These are phyloP conservation scores for Cicer bijugum DNA, from an alignment of 306 rosid genomes.

Conservation along the genomic window DNA sequence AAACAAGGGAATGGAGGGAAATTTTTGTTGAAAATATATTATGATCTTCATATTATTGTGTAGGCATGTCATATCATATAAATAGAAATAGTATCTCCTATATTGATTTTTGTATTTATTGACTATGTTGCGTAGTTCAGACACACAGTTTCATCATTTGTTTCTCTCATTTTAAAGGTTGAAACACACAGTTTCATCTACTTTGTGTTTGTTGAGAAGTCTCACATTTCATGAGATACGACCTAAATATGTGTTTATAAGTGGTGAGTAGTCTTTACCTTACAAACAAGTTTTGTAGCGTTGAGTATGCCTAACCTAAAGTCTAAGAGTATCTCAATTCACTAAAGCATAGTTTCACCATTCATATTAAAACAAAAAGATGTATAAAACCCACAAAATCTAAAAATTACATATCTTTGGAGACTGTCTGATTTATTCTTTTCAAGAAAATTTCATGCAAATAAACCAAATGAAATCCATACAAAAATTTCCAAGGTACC, in stretches of 20 bases:
- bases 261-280: too few relatives aligned
- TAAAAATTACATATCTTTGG: neutral
- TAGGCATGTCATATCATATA: too few relatives aligned
- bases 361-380: conserved; percentile 25
- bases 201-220: conserved; percentile 12
- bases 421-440: conserved; percentile 31
- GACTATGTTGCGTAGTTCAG: too few relatives aligned
- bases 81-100: too few relatives aligned
- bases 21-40: too few relatives aligned
- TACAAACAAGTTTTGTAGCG: too few relatives aligned
- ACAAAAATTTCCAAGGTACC: neutral
- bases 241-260: too few relatives aligned
- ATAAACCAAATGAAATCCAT: neutral
- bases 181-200: conserved; percentile 2
- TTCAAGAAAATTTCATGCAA: conserved; percentile 23
- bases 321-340: neutral
- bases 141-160: too few relatives aligned
- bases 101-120: too few relatives aligned
- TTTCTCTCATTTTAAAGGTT: neutral
- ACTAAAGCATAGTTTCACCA: conserved; percentile 11
- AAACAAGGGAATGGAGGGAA: neutral
- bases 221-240: too few relatives aligned
- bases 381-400: neutral
- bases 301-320: too few relatives aligned
- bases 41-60: too few relatives aligned